Base-by-base conservation (phyloP, 129 eudicot species). In the Flaveria ramosissima region DNA sequence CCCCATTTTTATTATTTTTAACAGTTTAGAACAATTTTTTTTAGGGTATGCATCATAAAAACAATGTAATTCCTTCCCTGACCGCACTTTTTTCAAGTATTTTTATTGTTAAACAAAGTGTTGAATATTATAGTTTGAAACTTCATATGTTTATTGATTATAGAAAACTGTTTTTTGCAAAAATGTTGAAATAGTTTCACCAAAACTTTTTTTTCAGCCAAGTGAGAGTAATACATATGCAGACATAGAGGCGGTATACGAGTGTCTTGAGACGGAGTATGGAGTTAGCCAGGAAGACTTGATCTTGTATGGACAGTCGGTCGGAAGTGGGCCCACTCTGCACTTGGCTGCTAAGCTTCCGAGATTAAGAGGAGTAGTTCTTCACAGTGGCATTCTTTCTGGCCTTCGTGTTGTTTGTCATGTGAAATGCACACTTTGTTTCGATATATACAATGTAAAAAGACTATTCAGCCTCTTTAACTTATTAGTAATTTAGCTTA, bases 351-450 rank as follows among this genome's bases (percentile, higher is more conserved):
- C 98, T 71, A 78, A 86, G 70, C 83, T 93, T 57, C 98, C 98
- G 6, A 85, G 98, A 72, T 68, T 93, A 80, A 90, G 98, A 84
- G 98, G 98, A 13, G 98, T 93, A 4, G 97, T 93, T 83, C 88
- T 93, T 82, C 98, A 93, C 78, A 93, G 98, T 81, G 98, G 93
- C 77, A 93, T 93, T 71, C 97, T 93, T 61, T 93, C 98, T 50
- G 98, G 98, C 17, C 96, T 93, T 80, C 98, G 98, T 52, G 98
- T 93, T 51, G 90, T 93, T 16, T 93, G 93, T 53, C 97, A 90
- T 13, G 91, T 89, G 68, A 90, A 90, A 73, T 93, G 86, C 71
- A 82, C 93, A 2, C 87, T 89, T 75, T 93, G 98, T 78, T 87
- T 86, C 36, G 98, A 93, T 75, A 90, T 93, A 21, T 93, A 90